phyloP scores from a whole-genome alignment of 306 rosid species.

The Quercus wislizeni region DNA sequence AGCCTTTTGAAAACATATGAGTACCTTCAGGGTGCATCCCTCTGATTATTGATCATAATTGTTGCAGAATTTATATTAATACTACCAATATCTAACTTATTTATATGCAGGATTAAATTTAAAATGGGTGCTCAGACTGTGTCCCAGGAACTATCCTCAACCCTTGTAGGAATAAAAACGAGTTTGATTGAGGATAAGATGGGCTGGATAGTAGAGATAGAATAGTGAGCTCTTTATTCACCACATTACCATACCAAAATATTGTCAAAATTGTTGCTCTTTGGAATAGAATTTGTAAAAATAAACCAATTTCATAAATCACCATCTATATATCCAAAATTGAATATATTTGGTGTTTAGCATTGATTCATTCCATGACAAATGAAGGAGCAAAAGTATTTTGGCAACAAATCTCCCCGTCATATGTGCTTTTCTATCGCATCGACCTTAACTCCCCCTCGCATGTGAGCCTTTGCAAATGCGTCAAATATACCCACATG shows the following conservation, averaged over 20 bases:
- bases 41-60: background rate
- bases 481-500: too few species aligned
- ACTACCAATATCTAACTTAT: background rate
- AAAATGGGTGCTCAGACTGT: constrained; percentile 52
- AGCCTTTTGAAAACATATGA: background rate
- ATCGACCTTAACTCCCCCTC: too few species aligned
- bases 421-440: too few species aligned
- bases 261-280: too few species aligned
- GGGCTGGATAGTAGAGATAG: constrained; percentile 71
- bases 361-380: too few species aligned
- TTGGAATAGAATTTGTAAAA: too few species aligned
- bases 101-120: constrained; percentile 56
- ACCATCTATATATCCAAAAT: too few species aligned
- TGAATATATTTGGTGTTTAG: too few species aligned
- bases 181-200: constrained; percentile 60
- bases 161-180: constrained; percentile 65
- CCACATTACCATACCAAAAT: background rate
- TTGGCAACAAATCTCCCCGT: too few species aligned
- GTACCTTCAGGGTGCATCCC: background rate
- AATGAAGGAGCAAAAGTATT: too few species aligned
- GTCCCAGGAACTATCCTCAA: constrained; percentile 39
- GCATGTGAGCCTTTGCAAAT: too few species aligned
- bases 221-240: constrained; percentile 4
- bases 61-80: constrained; percentile 7
- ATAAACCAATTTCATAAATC: too few species aligned